Conservation (phyloP, 2,329 filamentous ascomycete genomes). For the Diaporthe batatas region DNA sequence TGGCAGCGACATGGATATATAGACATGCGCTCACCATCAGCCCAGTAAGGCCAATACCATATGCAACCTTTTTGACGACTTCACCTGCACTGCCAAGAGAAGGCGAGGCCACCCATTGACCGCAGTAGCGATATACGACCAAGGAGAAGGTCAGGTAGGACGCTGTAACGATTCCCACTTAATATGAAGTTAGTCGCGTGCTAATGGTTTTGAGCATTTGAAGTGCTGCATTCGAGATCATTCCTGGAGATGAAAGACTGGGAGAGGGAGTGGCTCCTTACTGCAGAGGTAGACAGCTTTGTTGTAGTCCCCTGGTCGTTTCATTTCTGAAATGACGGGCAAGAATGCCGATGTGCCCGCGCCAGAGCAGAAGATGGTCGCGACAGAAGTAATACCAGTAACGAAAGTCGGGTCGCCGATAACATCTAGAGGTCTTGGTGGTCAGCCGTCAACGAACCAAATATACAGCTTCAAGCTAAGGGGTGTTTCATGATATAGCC, state of each 20-base stretch:
- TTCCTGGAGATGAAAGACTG: too few relatives aligned
- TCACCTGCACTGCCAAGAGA: conserved; percentile 72
- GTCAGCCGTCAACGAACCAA: too few relatives aligned
- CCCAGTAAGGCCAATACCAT: conserved; percentile 69
- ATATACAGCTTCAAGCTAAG: too few relatives aligned
- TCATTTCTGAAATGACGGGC: conserved; percentile 72
- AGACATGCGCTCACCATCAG: conserved; percentile 59
- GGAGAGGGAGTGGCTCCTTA: too few relatives aligned
- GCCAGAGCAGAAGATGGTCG: conserved; percentile 41
- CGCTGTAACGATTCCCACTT: conserved; percentile 63
- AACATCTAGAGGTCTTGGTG: conserved; percentile 31
- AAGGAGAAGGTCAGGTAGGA: conserved; percentile 71
- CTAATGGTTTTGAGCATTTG: too few relatives aligned
- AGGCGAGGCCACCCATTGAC: conserved; percentile 72
- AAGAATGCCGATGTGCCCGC: conserved; percentile 40
- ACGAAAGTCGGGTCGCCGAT: conserved; percentile 44
- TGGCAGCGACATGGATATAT: conserved; percentile 51
- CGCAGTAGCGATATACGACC: conserved; percentile 73
- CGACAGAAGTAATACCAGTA: conserved; percentile 41
- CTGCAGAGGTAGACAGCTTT: conserved; percentile 71
- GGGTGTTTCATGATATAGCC: too few relatives aligned
- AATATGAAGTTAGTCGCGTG: too few relatives aligned
- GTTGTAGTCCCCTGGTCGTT: conserved; percentile 68
- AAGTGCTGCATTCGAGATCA: too few relatives aligned
- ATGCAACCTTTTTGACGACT: conserved; percentile 71